Conservation (phyloP, 2,329 filamentous ascomycete species). For the Rachicladosporium sp. region DNA sequence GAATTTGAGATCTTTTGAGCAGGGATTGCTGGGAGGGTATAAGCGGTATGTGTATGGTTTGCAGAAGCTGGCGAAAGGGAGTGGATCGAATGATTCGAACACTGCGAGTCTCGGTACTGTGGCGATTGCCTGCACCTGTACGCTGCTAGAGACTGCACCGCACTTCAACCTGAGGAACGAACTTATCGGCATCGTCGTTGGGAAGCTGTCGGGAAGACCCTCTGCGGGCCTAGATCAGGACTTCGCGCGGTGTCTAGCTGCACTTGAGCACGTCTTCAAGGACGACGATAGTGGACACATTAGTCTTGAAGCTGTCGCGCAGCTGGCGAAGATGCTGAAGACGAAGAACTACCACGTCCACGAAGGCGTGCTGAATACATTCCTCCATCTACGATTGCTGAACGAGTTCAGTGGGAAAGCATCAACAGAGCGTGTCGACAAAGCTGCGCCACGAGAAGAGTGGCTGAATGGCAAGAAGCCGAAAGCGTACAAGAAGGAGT, state of each 20-base stretch:
- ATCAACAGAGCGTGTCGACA: conserved; percentile 65
- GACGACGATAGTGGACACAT: conserved; percentile 84
- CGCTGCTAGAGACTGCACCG: conserved; percentile 65
- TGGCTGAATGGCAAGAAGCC: conserved; percentile 39
- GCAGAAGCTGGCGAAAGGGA: conserved; percentile 50
- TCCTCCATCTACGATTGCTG: conserved; percentile 77
- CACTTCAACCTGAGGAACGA: conserved; percentile 96
- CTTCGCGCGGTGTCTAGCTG: conserved; percentile 63
- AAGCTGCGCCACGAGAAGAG: conserved; percentile 34
- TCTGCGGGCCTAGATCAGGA: conserved; percentile 51
- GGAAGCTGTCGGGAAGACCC: conserved; percentile 59
- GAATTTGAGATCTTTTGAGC: conserved; percentile 71
- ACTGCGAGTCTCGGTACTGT: conserved; percentile 47
- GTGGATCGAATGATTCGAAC: conserved; percentile 29
- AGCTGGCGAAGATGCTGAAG: conserved; percentile 93
- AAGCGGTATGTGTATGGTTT: conserved; percentile 72
- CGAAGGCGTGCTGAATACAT: conserved; percentile 78
- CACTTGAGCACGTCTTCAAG: conserved; percentile 68
- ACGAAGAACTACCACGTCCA: conserved; percentile 69
- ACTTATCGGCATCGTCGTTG: conserved; percentile 73
- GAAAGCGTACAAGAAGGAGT: conserved; percentile 64
- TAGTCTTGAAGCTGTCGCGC: conserved; percentile 71
- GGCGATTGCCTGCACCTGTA: conserved; percentile 77
- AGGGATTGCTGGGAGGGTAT: conserved; percentile 74
- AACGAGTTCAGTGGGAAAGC: conserved; percentile 78